Base-by-base conservation (phyloP, 352 stramenopile species). In the Pythium rishiriense region DNA sequence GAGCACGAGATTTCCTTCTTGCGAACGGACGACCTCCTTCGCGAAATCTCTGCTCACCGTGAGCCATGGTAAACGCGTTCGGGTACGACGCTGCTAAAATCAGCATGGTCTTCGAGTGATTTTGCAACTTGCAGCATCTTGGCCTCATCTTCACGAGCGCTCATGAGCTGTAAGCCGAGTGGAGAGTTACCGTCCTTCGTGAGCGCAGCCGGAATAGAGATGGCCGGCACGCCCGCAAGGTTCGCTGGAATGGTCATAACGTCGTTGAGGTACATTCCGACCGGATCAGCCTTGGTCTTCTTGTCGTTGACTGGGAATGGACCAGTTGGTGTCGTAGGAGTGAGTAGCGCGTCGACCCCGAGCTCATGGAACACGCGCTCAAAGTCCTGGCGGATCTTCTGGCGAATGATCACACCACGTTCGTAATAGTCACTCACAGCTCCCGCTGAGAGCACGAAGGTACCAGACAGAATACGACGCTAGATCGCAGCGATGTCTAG, bases 181-280 rank as follows among this genome's bases (percentile, higher is more conserved):
- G 87, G 84, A 35, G 90, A 77, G 14, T 79, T 62, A 5, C 73
- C 77, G 11, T 79, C 71, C 15, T 24, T 82, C 11, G 82, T 93
- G 22, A 90, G 64, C 22, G 83, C 81, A 10, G 75, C 76, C 3
- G 89, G 89, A 22, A 97, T 51, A 2, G 89, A 96, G 15, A 98
- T 74, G 7, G 90, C 77, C 24, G 92, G 92, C 1, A 98, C 51
- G 8, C 91, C 88, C 0, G 91, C 91, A 54, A 98, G 79, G 58
- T 89, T 97, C 3, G 87, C 84, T 10, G 91, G 87, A 24, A 97
- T 89, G 3, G 91, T 98, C 77, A 98, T 96, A 24, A 98, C 86
- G 60, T 98, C 93, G 66, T 97, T 97, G 45, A 97, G 66, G 60
- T 97, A 97, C 82, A 94, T 92, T 10, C 66, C 75, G 14, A 97